Evolutionary conservation across 2,329 filamentous ascomycete species (phyloP), one percentile per base, ranked within the genome.

Genomic region (Chrysoporthe austroafricana): DNA sequence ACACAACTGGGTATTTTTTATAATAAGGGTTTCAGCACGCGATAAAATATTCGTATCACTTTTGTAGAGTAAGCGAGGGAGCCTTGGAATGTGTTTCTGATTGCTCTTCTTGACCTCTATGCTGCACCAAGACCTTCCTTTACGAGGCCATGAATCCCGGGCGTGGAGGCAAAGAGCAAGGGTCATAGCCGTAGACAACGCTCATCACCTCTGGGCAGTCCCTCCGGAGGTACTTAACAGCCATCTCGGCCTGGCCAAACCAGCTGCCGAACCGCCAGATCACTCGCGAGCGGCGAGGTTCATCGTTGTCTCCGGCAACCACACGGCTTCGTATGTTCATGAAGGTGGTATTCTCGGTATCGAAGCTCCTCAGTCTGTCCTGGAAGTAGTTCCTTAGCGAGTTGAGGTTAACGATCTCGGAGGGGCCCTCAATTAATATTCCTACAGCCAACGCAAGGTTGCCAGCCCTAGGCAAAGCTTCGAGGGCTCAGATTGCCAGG

Each of bases 241-340:
- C 63, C 9, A 13, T 16, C 56, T 65, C 52, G 11, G 63, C 63
- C 56, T 65, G 63, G 13, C 39, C 34, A 32, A 50, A 65, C 63
- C 63, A 65, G 56, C 63, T 60, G 18, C 63, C 63, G 2, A 65
- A 65, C 9, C 63, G 34, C 63, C 63, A 65, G 18, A 65, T 16
- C 11, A 50, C 44, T 21, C 34, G 39, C 48, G n/a, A n/a, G 3
- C 36, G 36, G 36, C n/a, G 9, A 26, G 48, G 6, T 14, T 11
- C 48, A 26, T 18, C 48, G 13, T 1, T 21, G n/a, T 26, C 48
- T 1, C 7, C 11, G 11, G 3, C 48, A 5, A 9, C 14, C 9
- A 9, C 14, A 6, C 21, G 26, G n/a, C 21, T 26, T 21, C 8
- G 21, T 26, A 13, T 26, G 26, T 26, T 26, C 26, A 26, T 26